These are phyloP conservation scores for Lichina pygmaea DNA, from an alignment of 495 filamentous ascomycete genomes.

Conservation along the genomic window DNA sequence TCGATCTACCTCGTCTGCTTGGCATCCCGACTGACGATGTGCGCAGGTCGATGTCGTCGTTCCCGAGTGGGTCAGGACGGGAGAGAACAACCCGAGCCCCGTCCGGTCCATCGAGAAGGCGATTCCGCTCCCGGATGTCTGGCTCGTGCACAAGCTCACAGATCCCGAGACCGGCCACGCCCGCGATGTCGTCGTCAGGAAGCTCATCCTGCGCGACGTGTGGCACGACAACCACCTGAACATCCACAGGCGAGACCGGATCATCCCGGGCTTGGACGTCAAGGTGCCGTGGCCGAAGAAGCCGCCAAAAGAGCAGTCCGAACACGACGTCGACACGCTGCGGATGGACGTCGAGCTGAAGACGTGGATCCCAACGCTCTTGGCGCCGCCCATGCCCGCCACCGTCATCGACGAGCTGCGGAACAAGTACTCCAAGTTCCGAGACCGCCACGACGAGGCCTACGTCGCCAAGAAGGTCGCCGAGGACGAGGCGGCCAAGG, in stretches of 20 bases:
- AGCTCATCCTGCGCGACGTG: slow-evolving; percentile 22
- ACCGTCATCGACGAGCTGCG: slow-evolving; percentile 67
- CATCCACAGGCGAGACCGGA: slow-evolving; percentile 17
- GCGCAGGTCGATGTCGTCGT: slow-evolving; percentile 27
- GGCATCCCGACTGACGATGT: background rate
- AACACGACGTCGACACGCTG: slow-evolving; percentile 38
- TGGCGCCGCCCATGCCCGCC: slow-evolving; percentile 51
- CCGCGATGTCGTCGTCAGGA: slow-evolving; percentile 48
- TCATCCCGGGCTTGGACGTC: slow-evolving; percentile 31
- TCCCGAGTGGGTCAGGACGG: slow-evolving; percentile 22
- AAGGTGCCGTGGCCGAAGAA: slow-evolving; percentile 48
- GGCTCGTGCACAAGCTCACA: slow-evolving; percentile 49
- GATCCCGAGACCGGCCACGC: slow-evolving; percentile 32
- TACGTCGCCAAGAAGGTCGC: slow-evolving; percentile 34
- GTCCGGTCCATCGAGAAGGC: slow-evolving; percentile 20
- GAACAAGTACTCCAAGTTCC: slow-evolving; percentile 60
- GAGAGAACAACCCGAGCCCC: slow-evolving; percentile 15
- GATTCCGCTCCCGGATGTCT: slow-evolving; percentile 39
- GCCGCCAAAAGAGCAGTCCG: slow-evolving; percentile 18
- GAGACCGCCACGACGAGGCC: slow-evolving; percentile 48
- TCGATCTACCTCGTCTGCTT: background rate
- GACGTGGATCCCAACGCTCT: slow-evolving; percentile 51
- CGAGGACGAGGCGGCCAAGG: slow-evolving; percentile 27
- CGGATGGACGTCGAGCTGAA: slow-evolving; percentile 45
- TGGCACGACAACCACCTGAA: slow-evolving; percentile 19